Base-by-base conservation (phyloP, 1,139 yeast genomes). In the Taphrina sp. region DNA sequence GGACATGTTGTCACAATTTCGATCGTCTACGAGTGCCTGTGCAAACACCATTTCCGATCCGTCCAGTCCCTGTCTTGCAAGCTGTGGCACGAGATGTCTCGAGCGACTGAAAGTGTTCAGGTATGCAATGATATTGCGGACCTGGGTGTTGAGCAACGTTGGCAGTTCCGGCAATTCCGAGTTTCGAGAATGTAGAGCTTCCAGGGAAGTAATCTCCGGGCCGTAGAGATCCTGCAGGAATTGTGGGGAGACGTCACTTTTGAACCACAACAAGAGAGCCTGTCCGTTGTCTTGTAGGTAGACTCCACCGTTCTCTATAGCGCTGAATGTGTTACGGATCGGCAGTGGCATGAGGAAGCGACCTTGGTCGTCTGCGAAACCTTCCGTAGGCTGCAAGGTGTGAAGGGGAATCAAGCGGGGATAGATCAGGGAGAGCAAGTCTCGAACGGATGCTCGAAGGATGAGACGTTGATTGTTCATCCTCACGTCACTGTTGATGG, bases 391-490 rank as follows among this genome's bases (percentile, higher is more conserved):
- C 5, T 71, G 73, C 57, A 87, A 69, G 2, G 80, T 76, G 68
- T 89, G 95, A 39, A 90, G 69, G 39, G 87, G 88, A 43, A 86
- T 75, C 60, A 92, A 74, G 3, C 86, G 81, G 1, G 98, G 98
- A 65, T 90, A 92, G 52, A 92, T 74, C 60, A 80, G 82, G 60
- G 79, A 78, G 41, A 82, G 72, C 33, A 92, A 72, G 58, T 77
- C 76, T 24, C 82, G 82, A 28, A 82, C 69, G 19, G 86, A 81
- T 71, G 80, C 74, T 10, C 75, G 71, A 59, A 78, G 72, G 67
- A 85, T 74, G 55, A 75, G 74, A 63, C 76, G 77, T 54, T 79
- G 73, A 52, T 82, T 83, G 56, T 76, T 77, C 20, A 88, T 75
- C 56, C 95, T 77, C 22, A 70, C 65, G 61, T 77, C 80, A 41